Evolutionary conservation across 2,329 filamentous ascomycete species (phyloP).

Genomic region (Talaromyces sp.): DNA sequence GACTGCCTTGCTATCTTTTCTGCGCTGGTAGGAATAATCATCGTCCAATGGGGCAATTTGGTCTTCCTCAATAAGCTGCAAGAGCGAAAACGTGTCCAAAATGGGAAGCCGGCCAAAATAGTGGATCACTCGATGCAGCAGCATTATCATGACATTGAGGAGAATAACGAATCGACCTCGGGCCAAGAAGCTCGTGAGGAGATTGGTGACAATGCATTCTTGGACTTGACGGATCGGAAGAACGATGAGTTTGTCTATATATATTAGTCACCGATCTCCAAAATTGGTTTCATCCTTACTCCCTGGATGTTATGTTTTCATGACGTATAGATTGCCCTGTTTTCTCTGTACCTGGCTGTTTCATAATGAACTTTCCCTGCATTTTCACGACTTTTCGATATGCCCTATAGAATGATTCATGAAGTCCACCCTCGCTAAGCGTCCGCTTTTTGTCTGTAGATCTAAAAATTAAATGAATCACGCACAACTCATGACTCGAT

Average conservation of each 20-base stretch:
- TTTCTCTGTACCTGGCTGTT: no score
- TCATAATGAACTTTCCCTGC: no score
- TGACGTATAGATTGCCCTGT: no score
- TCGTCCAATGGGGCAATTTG: slow-evolving; percentile 56
- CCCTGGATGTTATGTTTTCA: no score
- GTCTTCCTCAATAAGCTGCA: slow-evolving; percentile 55
- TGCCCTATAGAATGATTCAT: no score
- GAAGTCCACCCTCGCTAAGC: no score
- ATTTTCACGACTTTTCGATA: no score
- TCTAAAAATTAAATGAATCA: no score
- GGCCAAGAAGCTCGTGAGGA: slow-evolving; percentile 14
- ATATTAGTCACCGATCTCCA: slow-evolving; percentile 38
- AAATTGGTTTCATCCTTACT: no score
- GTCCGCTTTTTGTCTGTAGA: no score
- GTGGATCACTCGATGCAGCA: slow-evolving; percentile 60
- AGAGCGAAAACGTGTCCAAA: slow-evolving; percentile 51
- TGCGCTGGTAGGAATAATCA: slow-evolving; percentile 51
- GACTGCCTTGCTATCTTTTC: slow-evolving; percentile 47
- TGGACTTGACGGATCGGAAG: slow-evolving; percentile 62
- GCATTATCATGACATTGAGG: slow-evolving; percentile 41
- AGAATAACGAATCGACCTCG: not conserved
- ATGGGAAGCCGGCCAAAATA: slow-evolving; percentile 60
- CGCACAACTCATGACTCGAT: no score
- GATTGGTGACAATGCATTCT: slow-evolving; percentile 51
- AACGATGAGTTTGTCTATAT: slow-evolving; percentile 68